phyloP scores from a whole-genome alignment of 2,329 filamentous ascomycete species.

The Arthrinium puccinioides region DNA sequence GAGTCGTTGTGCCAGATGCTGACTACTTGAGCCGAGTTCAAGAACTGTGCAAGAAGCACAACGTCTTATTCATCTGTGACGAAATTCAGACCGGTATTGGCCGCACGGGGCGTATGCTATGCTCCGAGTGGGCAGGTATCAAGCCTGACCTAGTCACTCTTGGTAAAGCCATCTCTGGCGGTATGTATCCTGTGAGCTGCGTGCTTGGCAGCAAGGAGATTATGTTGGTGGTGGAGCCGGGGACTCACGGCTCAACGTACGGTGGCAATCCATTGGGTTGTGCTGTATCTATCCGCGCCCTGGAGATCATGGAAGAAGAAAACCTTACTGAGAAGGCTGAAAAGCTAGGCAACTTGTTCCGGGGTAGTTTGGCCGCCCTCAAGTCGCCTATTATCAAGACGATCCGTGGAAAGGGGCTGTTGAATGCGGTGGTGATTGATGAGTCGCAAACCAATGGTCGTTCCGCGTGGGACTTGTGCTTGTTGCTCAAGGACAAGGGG shows the following conservation, averaged over 20 bases:
- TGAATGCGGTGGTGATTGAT: constrained; percentile 96
- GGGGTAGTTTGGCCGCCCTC: constrained; percentile 67
- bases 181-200: constrained; percentile 97
- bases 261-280: constrained; percentile 94
- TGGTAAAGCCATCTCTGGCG: constrained; percentile 95
- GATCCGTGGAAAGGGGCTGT: constrained; percentile 84
- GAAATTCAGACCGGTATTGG: constrained; percentile 98
- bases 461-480: constrained; percentile 91
- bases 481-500: constrained; percentile 93
- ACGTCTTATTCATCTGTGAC: constrained; percentile 92
- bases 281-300: constrained; percentile 87
- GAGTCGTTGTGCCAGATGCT: constrained; percentile 89
- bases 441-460: constrained; percentile 79
- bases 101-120: constrained; percentile 87
- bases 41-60: constrained; percentile 87
- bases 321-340: constrained; percentile 79
- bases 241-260: constrained; percentile 97
- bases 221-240: constrained; percentile 93
- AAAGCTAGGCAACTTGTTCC: constrained; percentile 73
- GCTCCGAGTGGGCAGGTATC: constrained; percentile 89
- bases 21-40: constrained; percentile 77
- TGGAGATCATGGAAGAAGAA: constrained; percentile 92
- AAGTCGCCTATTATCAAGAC: constrained; percentile 73
- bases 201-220: constrained; percentile 83
- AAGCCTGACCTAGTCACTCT: constrained; percentile 92